Base-by-base conservation (phyloP, 192 early-diverging fungal species). In the Geranomyces michiganensis region DNA sequence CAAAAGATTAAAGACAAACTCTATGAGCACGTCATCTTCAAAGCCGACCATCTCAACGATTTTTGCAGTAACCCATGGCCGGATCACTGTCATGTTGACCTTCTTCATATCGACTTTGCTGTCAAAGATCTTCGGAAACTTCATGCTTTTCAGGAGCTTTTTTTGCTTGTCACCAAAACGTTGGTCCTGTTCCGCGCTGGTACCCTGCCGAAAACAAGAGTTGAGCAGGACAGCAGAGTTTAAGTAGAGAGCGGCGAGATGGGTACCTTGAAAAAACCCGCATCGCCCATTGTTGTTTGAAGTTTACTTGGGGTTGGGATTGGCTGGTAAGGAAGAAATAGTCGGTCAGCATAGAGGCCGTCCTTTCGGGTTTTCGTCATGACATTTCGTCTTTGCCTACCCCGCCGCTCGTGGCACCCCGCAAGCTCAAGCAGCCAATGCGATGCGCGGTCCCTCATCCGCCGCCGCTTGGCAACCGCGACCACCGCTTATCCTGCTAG, bases 21-120 rank as follows among this genome's bases (percentile, higher is more conserved):
- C 92, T 59, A 94, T 84, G 5, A 97, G 82, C 22, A 99, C 88
- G 66, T 99, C 97, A 74, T 99, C 97, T 56, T 99, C 97, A 30
- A 95, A 83, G 1, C 93, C 94, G 31, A 99, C 83, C 8, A 94
- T 70, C 30, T 91, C 81, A 47, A 79, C 84, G 21, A 96, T 79
- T 70, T 85, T 85, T 62, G 78, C 78, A 0, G 87, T 79, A 48
- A 99, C 90, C 97, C 97, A 99, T 1, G 90, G 92, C 75, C 89
- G 90, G 21, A 99, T 89, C 4, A 93, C 92, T 0, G 84, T 79
- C 77, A 96, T 55, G 71, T 96, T 93, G 22, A 99, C 92, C 73
- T 96, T 97, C 63, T 85, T 83, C 67, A 96, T 87, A 61, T 96
- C 88, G 13, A 96, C 87, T 88, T 94, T 94, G 73, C 80, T 78